Evolutionary conservation across 176 grass and related monocot species (phyloP).

Genomic region (Ampelocalamus luodianensis): DNA sequence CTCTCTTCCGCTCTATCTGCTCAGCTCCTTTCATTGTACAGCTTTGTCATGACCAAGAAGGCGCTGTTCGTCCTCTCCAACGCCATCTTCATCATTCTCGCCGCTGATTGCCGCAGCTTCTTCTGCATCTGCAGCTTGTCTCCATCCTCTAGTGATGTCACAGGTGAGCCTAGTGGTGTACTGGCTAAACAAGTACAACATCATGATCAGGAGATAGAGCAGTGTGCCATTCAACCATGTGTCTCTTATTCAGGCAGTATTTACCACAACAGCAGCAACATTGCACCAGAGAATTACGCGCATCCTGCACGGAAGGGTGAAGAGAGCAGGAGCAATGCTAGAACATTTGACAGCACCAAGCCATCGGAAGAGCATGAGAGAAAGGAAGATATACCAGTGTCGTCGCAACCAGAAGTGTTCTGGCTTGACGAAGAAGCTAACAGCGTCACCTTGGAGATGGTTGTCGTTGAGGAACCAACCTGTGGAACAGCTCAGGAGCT

Average conservation of each 20-base stretch:
- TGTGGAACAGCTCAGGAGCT: constrained; percentile 5
- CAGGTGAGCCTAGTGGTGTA: neutral
- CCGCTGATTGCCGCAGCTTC: constrained; percentile 24
- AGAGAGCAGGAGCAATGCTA: neutral
- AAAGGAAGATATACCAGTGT: neutral
- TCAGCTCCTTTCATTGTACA: neutral
- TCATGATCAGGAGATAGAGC: neutral
- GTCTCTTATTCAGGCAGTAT: neutral
- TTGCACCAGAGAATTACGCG: neutral
- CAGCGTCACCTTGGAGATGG: neutral
- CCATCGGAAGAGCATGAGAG: neutral
- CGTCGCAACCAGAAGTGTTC: neutral
- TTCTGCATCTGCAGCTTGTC: neutral
- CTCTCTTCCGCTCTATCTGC: neutral
- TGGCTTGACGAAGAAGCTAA: neutral
- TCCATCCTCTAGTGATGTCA: neutral
- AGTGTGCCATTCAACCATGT: neutral
- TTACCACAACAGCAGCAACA: neutral
- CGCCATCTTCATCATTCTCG: constrained; percentile 40
- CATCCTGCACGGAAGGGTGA: neutral
- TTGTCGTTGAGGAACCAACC: neutral
- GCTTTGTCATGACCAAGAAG: constrained; percentile 37
- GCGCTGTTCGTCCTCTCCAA: constrained; percentile 42
- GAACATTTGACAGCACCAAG: neutral
- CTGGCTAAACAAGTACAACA: neutral